Percentiles rank a stretch among this genome's conserved stretches.
Evolutionary conservation across 202 grass and related monocot species (phyloP).

Genomic region (Hordeum pubiflorum): DNA sequence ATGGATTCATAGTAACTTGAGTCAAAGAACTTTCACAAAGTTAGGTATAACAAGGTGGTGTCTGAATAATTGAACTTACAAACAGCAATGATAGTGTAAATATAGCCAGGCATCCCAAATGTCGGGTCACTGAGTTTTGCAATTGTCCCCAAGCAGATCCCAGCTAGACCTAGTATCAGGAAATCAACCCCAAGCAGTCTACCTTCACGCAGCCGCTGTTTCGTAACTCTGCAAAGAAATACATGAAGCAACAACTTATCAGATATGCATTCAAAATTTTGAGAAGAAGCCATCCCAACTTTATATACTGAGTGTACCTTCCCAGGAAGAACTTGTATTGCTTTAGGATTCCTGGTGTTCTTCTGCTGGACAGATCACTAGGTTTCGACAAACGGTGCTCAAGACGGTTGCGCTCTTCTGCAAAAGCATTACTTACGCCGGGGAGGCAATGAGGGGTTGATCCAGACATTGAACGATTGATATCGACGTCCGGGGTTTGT

Average conservation of each 20-base stretch:
- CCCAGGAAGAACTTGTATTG: conserved; percentile 80
- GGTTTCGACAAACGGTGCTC: conserved; percentile 50
- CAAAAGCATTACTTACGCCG: conserved; percentile 23
- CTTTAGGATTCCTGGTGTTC: conserved; percentile 59
- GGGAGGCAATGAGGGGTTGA: conserved; percentile 46
- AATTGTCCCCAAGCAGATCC: conserved; percentile 82
- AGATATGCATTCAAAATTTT: background rate
- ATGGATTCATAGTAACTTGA: background rate
- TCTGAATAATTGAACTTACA: conserved; percentile 55
- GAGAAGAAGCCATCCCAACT: background rate
- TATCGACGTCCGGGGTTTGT: background rate
- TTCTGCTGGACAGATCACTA: conserved; percentile 77
- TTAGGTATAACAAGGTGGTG: background rate
- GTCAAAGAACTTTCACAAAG: conserved; percentile 2
- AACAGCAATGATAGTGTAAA: conserved; percentile 85
- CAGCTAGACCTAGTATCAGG: conserved; percentile 88
- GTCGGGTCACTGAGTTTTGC: conserved; percentile 59
- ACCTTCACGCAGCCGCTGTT: conserved; percentile 79
- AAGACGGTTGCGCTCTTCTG: conserved; percentile 36
- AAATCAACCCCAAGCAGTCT: conserved; percentile 73
- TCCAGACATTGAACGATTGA: conserved; percentile 25
- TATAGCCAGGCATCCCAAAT: conserved; percentile 72
- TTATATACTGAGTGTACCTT: conserved; percentile 36
- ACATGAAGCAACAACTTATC: conserved; percentile 9
- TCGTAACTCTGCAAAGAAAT: conserved; percentile 54